Evolutionary conservation across 352 stramenopile species (phyloP), one percentile per base, ranked within the genome.

Genomic region (Phytophthora sp.): DNA sequence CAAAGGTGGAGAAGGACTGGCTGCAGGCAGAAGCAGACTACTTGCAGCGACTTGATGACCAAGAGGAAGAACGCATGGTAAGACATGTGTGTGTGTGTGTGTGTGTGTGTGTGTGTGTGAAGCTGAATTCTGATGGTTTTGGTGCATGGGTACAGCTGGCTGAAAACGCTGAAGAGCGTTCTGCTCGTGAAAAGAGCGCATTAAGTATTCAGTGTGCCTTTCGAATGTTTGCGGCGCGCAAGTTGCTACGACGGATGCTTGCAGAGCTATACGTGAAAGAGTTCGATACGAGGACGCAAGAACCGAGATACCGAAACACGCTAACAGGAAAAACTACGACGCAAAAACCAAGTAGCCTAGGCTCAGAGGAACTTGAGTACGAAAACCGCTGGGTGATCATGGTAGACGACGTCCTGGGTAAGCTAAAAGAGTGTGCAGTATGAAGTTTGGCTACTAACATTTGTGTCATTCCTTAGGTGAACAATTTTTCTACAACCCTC

Each of bases 401-500:
- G 15, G 37, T 61, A 15, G 81, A 91, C 38, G 45, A 67, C 6
- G 48, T 71, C 11, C 74, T 84, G 13, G 79, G 80, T 81, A 46
- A 50, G 58, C 56, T 58, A 8, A 20, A n/a, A 10, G 17, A 43
- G 10, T 48, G 17, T 32, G 20, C 27, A 52, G 32, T 38, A 5
- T 35, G 20, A 6, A 62, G 24, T 57, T 50, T 15, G n/a, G 31
- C 13, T 41, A 45, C 31, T 55, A 46, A 66, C 46, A 54, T 44
- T 38, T 67, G 42, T 46, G 41, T 50, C 46, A 28, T 46, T 34
- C 59, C 30, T 58, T 51, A 89, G 79, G 63, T 24, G 77, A 88
- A 32, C 50, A 50, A n/a, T 90, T 79, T 67, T 94, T 84, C 57
- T 94, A 88, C 72, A 84, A 92, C 44, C 79, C 81, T 12, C 68